Percentiles rank a stretch among this genome's conserved stretches.
phyloP scores from a whole-genome alignment of 2,329 filamentous ascomycete genomes.

The Hypoxylon sp. region DNA sequence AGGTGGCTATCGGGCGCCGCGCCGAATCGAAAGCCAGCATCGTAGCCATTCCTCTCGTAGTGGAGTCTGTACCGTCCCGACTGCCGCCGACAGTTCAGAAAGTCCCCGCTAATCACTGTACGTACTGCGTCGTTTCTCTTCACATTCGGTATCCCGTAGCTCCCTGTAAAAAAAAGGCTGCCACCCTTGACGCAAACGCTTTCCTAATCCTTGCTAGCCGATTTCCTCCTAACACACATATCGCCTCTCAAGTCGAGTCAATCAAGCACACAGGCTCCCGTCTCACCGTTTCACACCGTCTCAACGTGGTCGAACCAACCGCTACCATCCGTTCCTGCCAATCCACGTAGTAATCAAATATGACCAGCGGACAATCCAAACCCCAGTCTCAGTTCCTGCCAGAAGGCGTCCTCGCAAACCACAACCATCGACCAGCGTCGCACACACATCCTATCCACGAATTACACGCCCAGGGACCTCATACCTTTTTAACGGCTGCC shows the following conservation, averaged over 20 bases:
- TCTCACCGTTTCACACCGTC: slow-evolving; percentile 41
- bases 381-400: slow-evolving; percentile 48
- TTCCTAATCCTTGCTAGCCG: slow-evolving; percentile 47
- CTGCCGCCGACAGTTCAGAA: slow-evolving; percentile 31
- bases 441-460: slow-evolving; percentile 31
- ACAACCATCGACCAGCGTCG: slow-evolving; percentile 41
- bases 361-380: slow-evolving; percentile 51
- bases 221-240: slow-evolving; percentile 35
- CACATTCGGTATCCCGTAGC: slow-evolving; percentile 31
- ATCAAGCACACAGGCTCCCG: slow-evolving; percentile 39
- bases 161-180: slow-evolving; percentile 32
- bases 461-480: slow-evolving; percentile 42
- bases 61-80: slow-evolving; percentile 40
- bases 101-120: slow-evolving; percentile 25
- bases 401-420: slow-evolving; percentile 48
- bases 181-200: slow-evolving; percentile 40
- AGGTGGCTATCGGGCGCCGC: slow-evolving; percentile 26
- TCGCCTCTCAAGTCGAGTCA: slow-evolving; percentile 42
- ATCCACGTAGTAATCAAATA: slow-evolving; percentile 44
- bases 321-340: slow-evolving; percentile 37
- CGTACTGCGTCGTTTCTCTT: slow-evolving; percentile 27
- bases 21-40: slow-evolving; percentile 25
- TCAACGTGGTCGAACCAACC: slow-evolving; percentile 24
- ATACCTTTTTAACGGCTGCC: slow-evolving; percentile 43
- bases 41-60: slow-evolving; percentile 35